Evolutionary conservation across 2,329 filamentous ascomycete genomes (phyloP), one percentile per base, ranked within the genome.

Genomic region (Scedosporium minutisporum): DNA sequence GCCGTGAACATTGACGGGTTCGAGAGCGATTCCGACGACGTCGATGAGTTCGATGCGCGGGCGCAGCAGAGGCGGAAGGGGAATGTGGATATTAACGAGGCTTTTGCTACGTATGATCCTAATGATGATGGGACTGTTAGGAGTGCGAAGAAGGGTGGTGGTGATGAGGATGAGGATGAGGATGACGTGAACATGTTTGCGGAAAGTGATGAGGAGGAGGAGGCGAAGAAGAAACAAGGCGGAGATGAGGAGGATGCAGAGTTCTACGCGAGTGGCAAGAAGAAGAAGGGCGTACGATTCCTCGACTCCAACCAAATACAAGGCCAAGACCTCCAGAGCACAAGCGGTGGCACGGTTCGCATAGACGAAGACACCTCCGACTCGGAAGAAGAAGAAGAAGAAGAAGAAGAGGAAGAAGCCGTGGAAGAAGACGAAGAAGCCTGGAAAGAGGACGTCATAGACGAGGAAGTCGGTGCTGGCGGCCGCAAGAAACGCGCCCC

Each of bases 1-100:
- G 95, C 93, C 0, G 90, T 99, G 62, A 97, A 97, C 70, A 86
- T 99, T 48, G 95, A 97, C 71, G 95, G 95, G 60, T 99, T 97
- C 76, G 93, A 97, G 68, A 95, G 89, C 9, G 95, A 99, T 75
- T 96, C 93, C 2, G 85, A 89, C 61, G 93, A 96, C 66, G 60
- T 44, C 1, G 95, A 97, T 71, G 92, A 90, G 55, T 96, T 96
- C 73, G 85, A 95, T 68, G 83, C 83, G 38, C 84, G 90, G 60
- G 88, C 89, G 5, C 85, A 87, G 64, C 82, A 82, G 63, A 83
- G 81, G 66, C 77, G 75, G 61, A 79, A 71, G 63, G 67, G 65
- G 23, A 57, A 65, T 21, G 61, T 66, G 14, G 62, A 65, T 41
- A 64, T 66, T 46, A 64, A 65, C 44, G 63, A 63, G 0, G 76